A percentile compares a stretch with the other conserved stretches of the same genome.
Conservation (phyloP, 1,284 basidiomycete species). For the Trichosporon coremiiforme region DNA sequence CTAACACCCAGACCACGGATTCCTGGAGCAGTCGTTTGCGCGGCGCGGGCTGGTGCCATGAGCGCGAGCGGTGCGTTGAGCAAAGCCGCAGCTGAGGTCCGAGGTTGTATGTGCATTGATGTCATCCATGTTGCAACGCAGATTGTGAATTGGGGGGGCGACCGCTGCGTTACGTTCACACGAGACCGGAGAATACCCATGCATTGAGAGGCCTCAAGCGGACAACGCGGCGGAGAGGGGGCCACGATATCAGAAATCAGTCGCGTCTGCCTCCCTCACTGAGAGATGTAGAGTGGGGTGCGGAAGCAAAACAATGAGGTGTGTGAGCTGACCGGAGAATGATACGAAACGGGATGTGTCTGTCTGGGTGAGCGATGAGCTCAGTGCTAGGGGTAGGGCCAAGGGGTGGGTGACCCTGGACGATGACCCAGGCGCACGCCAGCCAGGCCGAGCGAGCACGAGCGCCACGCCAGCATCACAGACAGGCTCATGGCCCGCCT, state of each 20-base stretch:
- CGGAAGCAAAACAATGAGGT: slow-evolving; percentile 12
- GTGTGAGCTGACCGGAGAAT: background rate
- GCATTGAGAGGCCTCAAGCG: background rate
- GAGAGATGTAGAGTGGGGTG: background rate
- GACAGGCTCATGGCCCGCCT: slow-evolving; percentile 7
- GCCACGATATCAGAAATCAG: slow-evolving; percentile 6
- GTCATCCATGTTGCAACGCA: slow-evolving; percentile 8
- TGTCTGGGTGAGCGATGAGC: background rate
- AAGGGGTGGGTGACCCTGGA: background rate
- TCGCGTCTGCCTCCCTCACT: background rate
- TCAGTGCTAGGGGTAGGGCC: background rate
- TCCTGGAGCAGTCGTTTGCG: slow-evolving; percentile 48
- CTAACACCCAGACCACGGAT: slow-evolving; percentile 43
- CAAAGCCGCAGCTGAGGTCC: slow-evolving; percentile 14
- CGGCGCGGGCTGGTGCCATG: slow-evolving; percentile 20
- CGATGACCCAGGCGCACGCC: background rate
- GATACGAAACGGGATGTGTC: too few relatives aligned
- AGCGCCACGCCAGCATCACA: background rate
- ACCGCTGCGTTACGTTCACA: background rate
- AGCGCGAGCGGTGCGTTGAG: background rate
- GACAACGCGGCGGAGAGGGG: too few relatives aligned
- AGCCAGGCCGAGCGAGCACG: background rate
- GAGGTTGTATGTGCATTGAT: slow-evolving; percentile 11
- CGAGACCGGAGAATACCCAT: background rate
- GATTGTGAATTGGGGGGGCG: background rate